Evolutionary conservation across 306 rosid genomes (phyloP), one percentile per base, ranked within the genome.

Genomic region (Vigna reflexopilosa): DNA sequence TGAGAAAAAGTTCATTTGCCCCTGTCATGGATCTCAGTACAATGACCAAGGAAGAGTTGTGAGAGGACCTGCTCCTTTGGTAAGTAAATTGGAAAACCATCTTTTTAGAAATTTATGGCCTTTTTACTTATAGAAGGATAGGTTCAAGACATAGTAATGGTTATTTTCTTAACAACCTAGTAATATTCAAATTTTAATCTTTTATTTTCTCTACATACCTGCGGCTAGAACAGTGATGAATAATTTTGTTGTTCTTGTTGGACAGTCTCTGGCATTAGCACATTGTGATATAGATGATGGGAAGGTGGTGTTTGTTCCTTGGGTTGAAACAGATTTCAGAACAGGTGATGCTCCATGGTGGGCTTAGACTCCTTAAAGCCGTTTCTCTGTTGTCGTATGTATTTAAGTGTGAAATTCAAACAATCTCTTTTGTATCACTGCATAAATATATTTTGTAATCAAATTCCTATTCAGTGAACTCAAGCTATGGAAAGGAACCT

Each of bases 21-120:
- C 99, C 2, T 96, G 99, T 91, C 99, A 96, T 84, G 99, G 99
- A 71, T 96, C 98, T 78, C 99, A 87, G 76, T 93, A 93, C 93
- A 93, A 89, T 56, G 77, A 91, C 64, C 98, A 93, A 85, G 99
- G 99, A 76, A 87, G 76, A 72, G 99, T 96, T 79, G 98, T 96
- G 40, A 86, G 99, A 83, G 99, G 99, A 80, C 99, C 98, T 70
- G 98, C 99, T 49, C 99, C 99, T 48, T 77, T 96, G 91, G 99
- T 96, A 84, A 86, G 92, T 67, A 73, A 73, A 68, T 67, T 22
- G 14, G 15, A 30, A 75, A 47, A 67, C 70, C 22, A 42, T 62
- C 52, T 36, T 49, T 36, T 63, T n/a, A 9, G 34, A 62, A 10
- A 24, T 56, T 76, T 15, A 11, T 26, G 20, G 26, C 54, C 44